Percentiles rank a stretch among this genome's conserved stretches.
These are phyloP conservation scores for Penicillium lividum DNA, from an alignment of 495 filamentous ascomycete species.

Conservation along the genomic window DNA sequence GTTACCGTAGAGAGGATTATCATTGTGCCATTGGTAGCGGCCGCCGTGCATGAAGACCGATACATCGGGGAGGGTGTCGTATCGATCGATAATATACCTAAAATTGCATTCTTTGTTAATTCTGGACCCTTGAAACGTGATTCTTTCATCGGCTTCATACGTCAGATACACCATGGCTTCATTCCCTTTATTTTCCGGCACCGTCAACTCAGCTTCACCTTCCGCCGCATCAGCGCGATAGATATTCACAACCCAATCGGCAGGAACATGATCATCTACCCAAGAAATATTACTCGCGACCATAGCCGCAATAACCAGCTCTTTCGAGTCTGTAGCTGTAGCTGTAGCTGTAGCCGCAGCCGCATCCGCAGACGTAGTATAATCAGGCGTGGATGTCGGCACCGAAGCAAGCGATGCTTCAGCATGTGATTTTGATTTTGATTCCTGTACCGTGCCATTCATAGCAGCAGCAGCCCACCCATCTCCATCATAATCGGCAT, in stretches of 20 bases:
- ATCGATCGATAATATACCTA: slow-evolving; percentile 49
- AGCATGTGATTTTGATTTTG: neutral
- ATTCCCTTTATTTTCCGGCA: slow-evolving; percentile 58
- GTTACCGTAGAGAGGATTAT: slow-evolving; percentile 50
- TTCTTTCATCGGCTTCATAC: slow-evolving; percentile 20
- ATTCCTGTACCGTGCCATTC: neutral
- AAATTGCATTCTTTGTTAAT: slow-evolving; percentile 4
- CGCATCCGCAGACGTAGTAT: neutral
- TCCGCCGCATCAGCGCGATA: slow-evolving; percentile 51
- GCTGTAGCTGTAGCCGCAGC: neutral
- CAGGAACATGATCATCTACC: slow-evolving; percentile 32
- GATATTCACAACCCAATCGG: slow-evolving; percentile 43
- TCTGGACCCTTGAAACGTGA: neutral
- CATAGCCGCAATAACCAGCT: slow-evolving; percentile 32
- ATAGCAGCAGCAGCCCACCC: slow-evolving; percentile 1
- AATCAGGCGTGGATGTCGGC: neutral
- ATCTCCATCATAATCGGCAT: neutral
- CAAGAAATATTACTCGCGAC: slow-evolving; percentile 29
- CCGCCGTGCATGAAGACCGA: slow-evolving; percentile 48
- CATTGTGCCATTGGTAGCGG: slow-evolving; percentile 52
- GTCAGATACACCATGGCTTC: slow-evolving; percentile 66
- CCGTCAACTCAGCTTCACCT: slow-evolving; percentile 34
- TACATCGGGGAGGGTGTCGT: slow-evolving; percentile 45
- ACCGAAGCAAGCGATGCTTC: neutral
- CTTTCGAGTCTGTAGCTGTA: slow-evolving; percentile 8